A percentile compares a stretch with the other conserved stretches of the same genome.
phyloP scores from a whole-genome alignment of 495 filamentous ascomycete genomes.

The Staphylotrichum tortipilum region DNA sequence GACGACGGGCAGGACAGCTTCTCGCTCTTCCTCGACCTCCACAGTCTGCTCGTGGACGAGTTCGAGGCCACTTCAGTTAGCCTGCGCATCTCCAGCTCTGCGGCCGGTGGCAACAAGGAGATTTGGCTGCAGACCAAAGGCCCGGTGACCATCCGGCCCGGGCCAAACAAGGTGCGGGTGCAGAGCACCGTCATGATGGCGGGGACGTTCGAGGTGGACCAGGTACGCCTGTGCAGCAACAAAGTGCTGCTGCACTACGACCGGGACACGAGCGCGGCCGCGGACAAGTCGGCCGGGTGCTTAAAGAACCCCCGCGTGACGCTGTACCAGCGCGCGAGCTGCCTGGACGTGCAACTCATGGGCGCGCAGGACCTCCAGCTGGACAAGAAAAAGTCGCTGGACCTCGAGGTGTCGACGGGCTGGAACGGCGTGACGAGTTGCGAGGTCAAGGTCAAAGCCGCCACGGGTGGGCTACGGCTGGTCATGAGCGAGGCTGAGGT shows the following conservation, averaged over 20 bases:
- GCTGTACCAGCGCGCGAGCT: slow-evolving; percentile 40
- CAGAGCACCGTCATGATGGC: slow-evolving; percentile 52
- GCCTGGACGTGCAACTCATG: slow-evolving; percentile 38
- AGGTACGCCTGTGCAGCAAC: slow-evolving; percentile 54
- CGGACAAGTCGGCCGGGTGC: slow-evolving; percentile 33
- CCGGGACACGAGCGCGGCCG: slow-evolving; percentile 30
- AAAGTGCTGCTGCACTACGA: slow-evolving; percentile 66
- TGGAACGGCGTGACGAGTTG: slow-evolving; percentile 64
- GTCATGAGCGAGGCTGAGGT: slow-evolving; percentile 62
- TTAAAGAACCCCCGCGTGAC: slow-evolving; percentile 37
- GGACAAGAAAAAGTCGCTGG: slow-evolving; percentile 64
- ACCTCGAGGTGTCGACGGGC: slow-evolving; percentile 65
- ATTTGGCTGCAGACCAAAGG: slow-evolving; percentile 53
- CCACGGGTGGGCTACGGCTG: slow-evolving; percentile 79
- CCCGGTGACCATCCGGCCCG: slow-evolving; percentile 41
- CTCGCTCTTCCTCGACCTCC: slow-evolving; percentile 57
- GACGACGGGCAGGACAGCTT: slow-evolving; percentile 70
- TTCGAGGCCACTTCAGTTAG: slow-evolving; percentile 59
- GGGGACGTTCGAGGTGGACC: slow-evolving; percentile 69
- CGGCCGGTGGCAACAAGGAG: slow-evolving; percentile 45
- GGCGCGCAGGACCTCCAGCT: slow-evolving; percentile 57
- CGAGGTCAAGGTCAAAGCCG: slow-evolving; percentile 66
- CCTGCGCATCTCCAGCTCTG: slow-evolving; percentile 50
- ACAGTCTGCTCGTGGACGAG: slow-evolving; percentile 63
- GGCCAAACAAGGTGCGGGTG: slow-evolving; percentile 44